phyloP scores from a whole-genome alignment of 1,139 yeast genomes.

The Sugiyamaella paludigena region DNA sequence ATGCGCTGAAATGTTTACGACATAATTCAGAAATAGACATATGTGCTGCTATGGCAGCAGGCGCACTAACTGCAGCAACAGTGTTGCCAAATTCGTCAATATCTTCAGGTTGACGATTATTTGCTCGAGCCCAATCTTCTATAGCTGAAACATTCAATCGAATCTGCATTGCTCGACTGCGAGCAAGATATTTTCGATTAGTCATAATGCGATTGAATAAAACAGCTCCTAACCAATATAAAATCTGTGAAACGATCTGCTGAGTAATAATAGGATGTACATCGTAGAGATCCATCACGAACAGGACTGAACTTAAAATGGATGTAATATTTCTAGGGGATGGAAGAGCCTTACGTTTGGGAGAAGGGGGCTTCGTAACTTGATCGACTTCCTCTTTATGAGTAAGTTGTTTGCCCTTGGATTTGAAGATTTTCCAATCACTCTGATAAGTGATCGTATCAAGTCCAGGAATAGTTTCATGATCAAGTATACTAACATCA shows the following conservation, averaged over 20 bases:
- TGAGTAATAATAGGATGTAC: slow-evolving; percentile 73
- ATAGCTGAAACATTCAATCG: slow-evolving; percentile 78
- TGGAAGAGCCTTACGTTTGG: slow-evolving; percentile 68
- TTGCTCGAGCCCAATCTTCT: slow-evolving; percentile 91
- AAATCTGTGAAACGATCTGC: slow-evolving; percentile 74
- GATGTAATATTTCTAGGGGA: slow-evolving; percentile 86
- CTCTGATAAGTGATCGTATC: slow-evolving; percentile 42
- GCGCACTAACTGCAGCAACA: slow-evolving; percentile 13
- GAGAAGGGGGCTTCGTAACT: slow-evolving; percentile 66
- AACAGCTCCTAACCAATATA: slow-evolving; percentile 72
- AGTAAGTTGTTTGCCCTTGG: slow-evolving; percentile 31
- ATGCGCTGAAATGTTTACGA: slow-evolving; percentile 64
- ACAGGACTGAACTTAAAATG: slow-evolving; percentile 81
- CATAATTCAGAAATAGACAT: slow-evolving; percentile 49
- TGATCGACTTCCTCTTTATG: slow-evolving; percentile 57
- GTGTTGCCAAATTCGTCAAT: slow-evolving; percentile 35
- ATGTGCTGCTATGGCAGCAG: slow-evolving; percentile 30
- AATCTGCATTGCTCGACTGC: slow-evolving; percentile 86
- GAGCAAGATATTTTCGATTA: slow-evolving; percentile 64
- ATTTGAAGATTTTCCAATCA: slow-evolving; percentile 43
- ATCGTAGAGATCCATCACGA: slow-evolving; percentile 77
- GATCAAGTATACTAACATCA: slow-evolving; percentile 42
- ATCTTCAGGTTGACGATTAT: slow-evolving; percentile 56
- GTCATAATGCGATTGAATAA: slow-evolving; percentile 72
- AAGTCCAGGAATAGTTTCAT: slow-evolving; percentile 46